Percentiles rank a stretch among this genome's conserved stretches.
Conservation (phyloP, 176 grass and related monocot genomes). For the Zea luxurians region DNA sequence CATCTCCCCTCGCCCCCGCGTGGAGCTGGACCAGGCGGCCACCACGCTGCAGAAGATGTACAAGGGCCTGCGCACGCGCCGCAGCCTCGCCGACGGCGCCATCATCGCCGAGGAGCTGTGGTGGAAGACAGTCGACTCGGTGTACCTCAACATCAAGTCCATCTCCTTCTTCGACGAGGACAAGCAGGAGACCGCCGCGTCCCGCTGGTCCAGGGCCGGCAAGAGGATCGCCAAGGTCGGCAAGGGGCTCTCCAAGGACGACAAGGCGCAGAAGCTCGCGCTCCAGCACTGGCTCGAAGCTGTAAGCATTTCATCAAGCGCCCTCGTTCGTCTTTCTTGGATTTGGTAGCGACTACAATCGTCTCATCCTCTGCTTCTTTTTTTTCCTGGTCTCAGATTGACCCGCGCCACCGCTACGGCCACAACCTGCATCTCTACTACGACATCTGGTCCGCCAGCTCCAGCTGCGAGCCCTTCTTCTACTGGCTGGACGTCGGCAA, state of each 20-base stretch:
- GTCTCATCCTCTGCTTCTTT: neutral
- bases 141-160: constrained; percentile 61
- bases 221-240: constrained; percentile 88
- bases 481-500: constrained; percentile 91
- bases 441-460: constrained; percentile 81
- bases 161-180: constrained; percentile 82
- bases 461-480: constrained; percentile 89
- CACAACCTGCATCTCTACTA: constrained; percentile 97
- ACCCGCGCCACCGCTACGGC: constrained; percentile 94
- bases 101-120: constrained; percentile 94
- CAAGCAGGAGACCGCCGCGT: constrained; percentile 75
- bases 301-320: constrained; percentile 27
- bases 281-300: constrained; percentile 96
- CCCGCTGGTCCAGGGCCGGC: constrained; percentile 66
- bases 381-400: constrained; percentile 47
- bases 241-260: constrained; percentile 91
- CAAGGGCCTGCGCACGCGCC: constrained; percentile 83
- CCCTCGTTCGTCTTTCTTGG: neutral
- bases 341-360: neutral
- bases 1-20: constrained; percentile 59
- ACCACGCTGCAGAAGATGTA: constrained; percentile 84
- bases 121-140: constrained; percentile 89
- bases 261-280: constrained; percentile 87
- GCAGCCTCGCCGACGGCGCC: constrained; percentile 91
- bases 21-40: constrained; percentile 72